Conservation (phyloP, 2,329 filamentous ascomycete genomes). For the Keithomyces neogunnii region DNA sequence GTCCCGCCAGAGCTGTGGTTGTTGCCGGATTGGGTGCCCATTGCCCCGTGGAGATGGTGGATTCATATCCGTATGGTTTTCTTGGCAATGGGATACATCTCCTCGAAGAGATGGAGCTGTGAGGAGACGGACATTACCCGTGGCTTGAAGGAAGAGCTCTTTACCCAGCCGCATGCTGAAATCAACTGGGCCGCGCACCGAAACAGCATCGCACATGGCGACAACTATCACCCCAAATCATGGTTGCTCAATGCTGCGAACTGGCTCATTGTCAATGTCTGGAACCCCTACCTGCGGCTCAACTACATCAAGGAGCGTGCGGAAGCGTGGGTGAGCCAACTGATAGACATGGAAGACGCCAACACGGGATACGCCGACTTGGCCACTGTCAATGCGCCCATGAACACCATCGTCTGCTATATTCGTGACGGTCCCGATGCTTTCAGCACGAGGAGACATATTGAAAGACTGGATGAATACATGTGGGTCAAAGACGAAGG, state of each 20-base stretch:
- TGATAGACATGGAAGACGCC: conserved; percentile 84
- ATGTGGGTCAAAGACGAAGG: conserved; percentile 89
- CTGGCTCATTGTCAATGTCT: conserved; percentile 70
- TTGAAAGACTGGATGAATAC: conserved; percentile 76
- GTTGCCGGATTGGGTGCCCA: conserved; percentile 80
- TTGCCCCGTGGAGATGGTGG: conserved; percentile 94
- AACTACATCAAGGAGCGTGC: conserved; percentile 58
- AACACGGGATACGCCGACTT: conserved; percentile 85
- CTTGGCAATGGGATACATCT: conserved; percentile 82
- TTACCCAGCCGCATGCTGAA: conserved; percentile 65
- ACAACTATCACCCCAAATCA: conserved; percentile 92
- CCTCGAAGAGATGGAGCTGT: conserved; percentile 72
- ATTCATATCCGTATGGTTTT: conserved; percentile 98
- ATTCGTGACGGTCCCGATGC: conserved; percentile 73
- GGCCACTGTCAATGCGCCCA: conserved; percentile 79
- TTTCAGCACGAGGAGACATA: conserved; percentile 63
- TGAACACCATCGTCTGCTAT: conserved; percentile 86
- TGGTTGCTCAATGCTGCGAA: conserved; percentile 74
- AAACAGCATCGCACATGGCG: conserved; percentile 68
- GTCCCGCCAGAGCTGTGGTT: conserved; percentile 92
- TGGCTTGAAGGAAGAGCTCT: conserved; percentile 71
- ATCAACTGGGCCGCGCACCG: conserved; percentile 73
- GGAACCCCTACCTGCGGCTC: conserved; percentile 67
- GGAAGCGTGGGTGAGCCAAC: conserved; percentile 71
- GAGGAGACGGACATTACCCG: conserved; percentile 67